These are phyloP conservation scores for Aureobasidium uvarum DNA, from an alignment of 2,329 filamentous ascomycete species.

Conservation along the genomic window DNA sequence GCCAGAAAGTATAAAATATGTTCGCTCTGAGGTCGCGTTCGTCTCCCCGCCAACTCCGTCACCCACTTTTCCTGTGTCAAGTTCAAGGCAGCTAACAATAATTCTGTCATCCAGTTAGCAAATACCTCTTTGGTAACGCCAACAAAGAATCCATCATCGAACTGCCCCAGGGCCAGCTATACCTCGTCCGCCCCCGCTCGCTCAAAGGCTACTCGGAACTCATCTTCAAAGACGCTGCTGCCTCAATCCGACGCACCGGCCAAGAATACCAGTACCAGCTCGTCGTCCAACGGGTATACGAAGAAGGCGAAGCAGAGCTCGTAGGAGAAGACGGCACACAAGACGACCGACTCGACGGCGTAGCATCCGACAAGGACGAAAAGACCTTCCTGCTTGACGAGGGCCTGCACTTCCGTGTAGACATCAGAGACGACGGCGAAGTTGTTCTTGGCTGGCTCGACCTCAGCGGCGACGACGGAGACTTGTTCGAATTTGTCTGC, in stretches of 20 bases:
- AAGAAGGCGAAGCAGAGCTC: constrained; percentile 93
- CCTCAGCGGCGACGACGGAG: constrained; percentile 85
- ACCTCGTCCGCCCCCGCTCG: constrained; percentile 90
- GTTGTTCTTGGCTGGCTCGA: constrained; percentile 93
- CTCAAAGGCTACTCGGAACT: constrained; percentile 98
- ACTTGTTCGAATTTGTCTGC: constrained; percentile 98
- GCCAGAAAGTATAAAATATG: constrained; percentile 25
- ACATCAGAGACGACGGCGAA: constrained; percentile 74
- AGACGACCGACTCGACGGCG: constrained; percentile 62
- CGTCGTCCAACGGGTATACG: constrained; percentile 92
- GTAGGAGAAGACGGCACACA: constrained; percentile 88
- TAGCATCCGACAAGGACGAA: constrained; percentile 84
- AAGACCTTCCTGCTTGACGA: constrained; percentile 97
- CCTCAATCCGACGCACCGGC: constrained; percentile 85
- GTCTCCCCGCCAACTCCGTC: constrained; percentile 29
- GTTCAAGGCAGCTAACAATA: constrained; percentile 3
- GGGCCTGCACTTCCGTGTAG: constrained; percentile 79
- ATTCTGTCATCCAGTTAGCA: constrained; percentile 45
- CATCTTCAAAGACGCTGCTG: constrained; percentile 92
- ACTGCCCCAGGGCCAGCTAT: constrained; percentile 92
- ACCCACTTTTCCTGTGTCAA: constrained; percentile 18
- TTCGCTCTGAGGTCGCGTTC: constrained; percentile 29
- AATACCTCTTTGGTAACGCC: constrained; percentile 84
- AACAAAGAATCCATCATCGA: constrained; percentile 93
- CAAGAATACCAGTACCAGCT: constrained; percentile 98